Conservation (phyloP, 768 basidiomycete genomes). For the Pleurotus ostreatus region DNA sequence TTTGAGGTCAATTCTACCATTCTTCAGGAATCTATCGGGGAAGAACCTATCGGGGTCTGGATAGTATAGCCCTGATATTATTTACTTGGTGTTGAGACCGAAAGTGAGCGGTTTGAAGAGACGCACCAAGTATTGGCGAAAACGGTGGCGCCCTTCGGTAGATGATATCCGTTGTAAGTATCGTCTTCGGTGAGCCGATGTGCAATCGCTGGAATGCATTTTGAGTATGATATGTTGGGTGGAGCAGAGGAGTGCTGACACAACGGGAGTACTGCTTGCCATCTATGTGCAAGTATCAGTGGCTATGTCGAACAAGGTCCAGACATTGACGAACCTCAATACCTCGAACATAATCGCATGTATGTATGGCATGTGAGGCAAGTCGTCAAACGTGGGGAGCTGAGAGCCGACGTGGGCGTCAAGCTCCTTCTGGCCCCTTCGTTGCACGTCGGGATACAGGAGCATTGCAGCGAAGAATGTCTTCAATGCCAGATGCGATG, state of each 20-base stretch:
- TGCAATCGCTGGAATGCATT: slow-evolving; percentile 11
- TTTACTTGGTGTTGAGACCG: background rate
- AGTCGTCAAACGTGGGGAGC: slow-evolving; percentile 22
- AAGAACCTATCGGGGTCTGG: slow-evolving; percentile 22
- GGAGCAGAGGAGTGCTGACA: background rate
- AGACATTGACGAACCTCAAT: background rate
- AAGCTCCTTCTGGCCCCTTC: slow-evolving; percentile 24
- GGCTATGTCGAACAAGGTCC: background rate
- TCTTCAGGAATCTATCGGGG: slow-evolving; percentile 23
- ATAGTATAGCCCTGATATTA: slow-evolving; percentile 22
- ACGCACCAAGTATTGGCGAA: slow-evolving; percentile 17
- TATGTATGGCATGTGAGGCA: background rate
- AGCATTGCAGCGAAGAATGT: slow-evolving; percentile 25
- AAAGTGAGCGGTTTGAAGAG: no score
- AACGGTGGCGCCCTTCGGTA: slow-evolving; percentile 17
- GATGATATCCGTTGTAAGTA: slow-evolving; percentile 18
- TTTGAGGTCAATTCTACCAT: slow-evolving; percentile 15
- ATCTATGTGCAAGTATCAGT: background rate
- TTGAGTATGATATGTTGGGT: background rate
- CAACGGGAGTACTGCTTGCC: background rate
- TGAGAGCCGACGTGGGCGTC: slow-evolving; percentile 18
- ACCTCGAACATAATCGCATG: background rate
- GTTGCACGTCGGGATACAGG: slow-evolving; percentile 19
- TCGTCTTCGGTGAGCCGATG: slow-evolving; percentile 16
- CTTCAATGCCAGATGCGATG: background rate